Percentiles rank a stretch among this genome's conserved stretches.
phyloP scores from a whole-genome alignment of 768 basidiomycete genomes.

The Pulveroboletus sp. region DNA sequence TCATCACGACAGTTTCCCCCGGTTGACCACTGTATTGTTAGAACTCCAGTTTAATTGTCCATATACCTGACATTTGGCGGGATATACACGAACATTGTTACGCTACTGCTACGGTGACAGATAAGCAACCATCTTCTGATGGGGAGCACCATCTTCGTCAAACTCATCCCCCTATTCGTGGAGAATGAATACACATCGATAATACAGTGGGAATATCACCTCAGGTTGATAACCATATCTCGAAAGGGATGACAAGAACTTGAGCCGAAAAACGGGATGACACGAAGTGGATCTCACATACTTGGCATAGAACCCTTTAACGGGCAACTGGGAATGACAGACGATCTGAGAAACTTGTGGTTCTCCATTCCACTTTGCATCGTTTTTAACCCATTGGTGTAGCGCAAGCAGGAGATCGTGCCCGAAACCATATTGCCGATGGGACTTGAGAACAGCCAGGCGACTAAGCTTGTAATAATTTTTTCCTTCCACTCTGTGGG shows the following conservation, averaged over 20 bases:
- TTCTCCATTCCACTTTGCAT: conserved; percentile 27
- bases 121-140: conserved; percentile 74
- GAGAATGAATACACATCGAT: conserved; percentile 25
- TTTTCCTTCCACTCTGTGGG: conserved; percentile 33
- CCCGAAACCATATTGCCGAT: conserved; percentile 63
- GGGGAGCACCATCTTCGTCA: conserved; percentile 81
- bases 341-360: conserved; percentile 42
- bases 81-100: conserved; percentile 24
- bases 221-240: conserved; percentile 68
- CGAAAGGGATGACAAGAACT: conserved; percentile 17
- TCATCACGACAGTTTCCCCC: conserved; percentile 32
- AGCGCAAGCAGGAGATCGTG: conserved; percentile 58
- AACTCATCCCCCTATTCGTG: conserved; percentile 59
- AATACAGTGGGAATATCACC: conserved; percentile 39
- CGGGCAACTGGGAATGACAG: conserved; percentile 66
- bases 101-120: conserved; percentile 39
- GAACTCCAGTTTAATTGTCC: conserved; percentile 34
- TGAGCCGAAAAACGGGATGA: conserved; percentile 11
- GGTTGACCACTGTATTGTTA: conserved; percentile 40
- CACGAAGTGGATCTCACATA: conserved; percentile 30
- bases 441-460: conserved; percentile 62
- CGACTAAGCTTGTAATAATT: conserved; percentile 70
- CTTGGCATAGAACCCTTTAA: conserved; percentile 74
- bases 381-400: conserved; percentile 53
- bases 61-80: conserved; percentile 24